phyloP scores from a whole-genome alignment of 176 grass and related monocot genomes.

The Triticum urartu region DNA sequence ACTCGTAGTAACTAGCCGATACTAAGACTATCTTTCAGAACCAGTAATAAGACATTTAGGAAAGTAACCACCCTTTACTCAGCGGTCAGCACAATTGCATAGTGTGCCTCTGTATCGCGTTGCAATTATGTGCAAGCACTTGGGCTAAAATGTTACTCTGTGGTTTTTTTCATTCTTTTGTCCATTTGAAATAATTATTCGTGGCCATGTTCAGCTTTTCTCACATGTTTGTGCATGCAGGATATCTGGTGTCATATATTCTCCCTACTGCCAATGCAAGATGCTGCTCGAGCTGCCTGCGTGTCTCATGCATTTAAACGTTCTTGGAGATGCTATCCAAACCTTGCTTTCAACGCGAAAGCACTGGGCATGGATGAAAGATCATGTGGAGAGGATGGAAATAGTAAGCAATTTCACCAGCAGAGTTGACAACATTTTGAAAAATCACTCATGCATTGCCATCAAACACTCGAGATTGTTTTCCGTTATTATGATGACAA shows the following conservation, averaged over 20 bases:
- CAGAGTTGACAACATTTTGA: slow-evolving; percentile 9
- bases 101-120: not conserved
- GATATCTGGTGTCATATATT: not conserved
- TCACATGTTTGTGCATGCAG: not conserved
- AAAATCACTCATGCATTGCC: not conserved
- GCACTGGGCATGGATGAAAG: not conserved
- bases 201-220: not conserved
- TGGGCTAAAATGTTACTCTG: not conserved
- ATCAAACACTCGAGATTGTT: not conserved
- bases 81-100: not conserved
- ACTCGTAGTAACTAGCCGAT: no score
- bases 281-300: slow-evolving; percentile 1
- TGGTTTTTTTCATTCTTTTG: not conserved
- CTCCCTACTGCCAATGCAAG: not conserved
- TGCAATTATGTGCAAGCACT: not conserved
- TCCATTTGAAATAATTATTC: not conserved
- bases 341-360: not conserved
- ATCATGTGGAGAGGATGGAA: not conserved
- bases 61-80: not conserved
- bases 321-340: not conserved
- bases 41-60: not conserved
- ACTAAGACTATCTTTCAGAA: not conserved
- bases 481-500: not conserved
- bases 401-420: not conserved
- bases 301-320: not conserved